phyloP scores from a whole-genome alignment of 1,139 yeast genomes.

The Hemisphaericaspora subhashii region DNA sequence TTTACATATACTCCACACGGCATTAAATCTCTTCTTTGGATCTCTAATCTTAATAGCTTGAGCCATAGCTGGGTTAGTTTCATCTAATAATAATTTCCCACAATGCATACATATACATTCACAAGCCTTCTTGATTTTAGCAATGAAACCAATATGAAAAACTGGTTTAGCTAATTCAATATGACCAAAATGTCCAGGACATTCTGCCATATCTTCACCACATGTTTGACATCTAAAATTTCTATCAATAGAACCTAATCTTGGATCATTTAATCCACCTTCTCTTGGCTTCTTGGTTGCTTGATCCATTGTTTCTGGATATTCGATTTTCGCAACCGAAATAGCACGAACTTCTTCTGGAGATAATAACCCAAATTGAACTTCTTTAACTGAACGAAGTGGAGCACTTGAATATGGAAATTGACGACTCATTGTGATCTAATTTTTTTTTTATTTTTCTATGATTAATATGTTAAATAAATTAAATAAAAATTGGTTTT shows the following conservation, averaged over 20 bases:
- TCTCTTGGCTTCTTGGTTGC: conserved; percentile 92
- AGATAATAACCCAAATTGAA: conserved; percentile 95
- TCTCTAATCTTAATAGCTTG: conserved; percentile 88
- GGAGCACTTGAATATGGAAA: conserved; percentile 98
- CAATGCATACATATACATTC: conserved; percentile 99
- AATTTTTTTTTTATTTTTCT: conserved; percentile 7
- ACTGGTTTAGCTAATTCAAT: conserved; percentile 98
- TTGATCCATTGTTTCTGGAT: conserved; percentile 99
- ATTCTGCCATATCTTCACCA: conserved; percentile 98
- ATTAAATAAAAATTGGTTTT: conserved; percentile 3
- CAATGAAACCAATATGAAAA: conserved; percentile 92
- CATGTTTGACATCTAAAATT: conserved; percentile 98
- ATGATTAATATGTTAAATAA: conserved; percentile 1
- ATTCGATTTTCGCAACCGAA: conserved; percentile 95
- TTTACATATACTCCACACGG: conserved; percentile 92
- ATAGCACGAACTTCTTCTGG: conserved; percentile 98
- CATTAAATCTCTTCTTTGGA: conserved; percentile 93
- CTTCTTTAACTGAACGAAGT: conserved; percentile 93
- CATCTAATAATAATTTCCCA: conserved; percentile 89
- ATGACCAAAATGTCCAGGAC: conserved; percentile 99
- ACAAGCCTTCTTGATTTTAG: conserved; percentile 91
- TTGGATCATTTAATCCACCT: conserved; percentile 96
- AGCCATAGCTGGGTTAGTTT: conserved; percentile 80
- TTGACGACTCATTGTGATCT: conserved; percentile 45
- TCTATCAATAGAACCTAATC: conserved; percentile 95